phyloP scores from a whole-genome alignment of 108 stramenopile species.

The Schizochytrium sp. region DNA sequence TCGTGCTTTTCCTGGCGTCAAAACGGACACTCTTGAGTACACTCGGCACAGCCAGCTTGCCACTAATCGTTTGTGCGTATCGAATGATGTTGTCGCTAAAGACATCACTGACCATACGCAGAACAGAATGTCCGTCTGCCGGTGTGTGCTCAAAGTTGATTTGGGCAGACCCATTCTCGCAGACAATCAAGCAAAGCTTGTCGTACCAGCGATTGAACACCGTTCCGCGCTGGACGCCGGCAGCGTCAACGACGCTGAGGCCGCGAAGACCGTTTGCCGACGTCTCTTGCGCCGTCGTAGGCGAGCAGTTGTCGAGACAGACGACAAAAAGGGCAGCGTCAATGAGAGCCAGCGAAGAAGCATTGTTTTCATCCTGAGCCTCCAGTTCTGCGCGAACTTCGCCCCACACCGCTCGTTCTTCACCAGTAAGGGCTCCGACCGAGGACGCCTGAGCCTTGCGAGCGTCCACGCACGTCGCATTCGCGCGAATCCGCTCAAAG shows the following conservation, averaged over 20 bases:
- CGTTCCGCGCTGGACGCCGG: neutral
- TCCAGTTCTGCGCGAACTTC: neutral
- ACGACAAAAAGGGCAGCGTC: neutral
- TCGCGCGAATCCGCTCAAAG: neutral
- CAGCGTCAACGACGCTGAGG: neutral
- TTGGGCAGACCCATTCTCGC: neutral
- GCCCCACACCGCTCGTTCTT: neutral
- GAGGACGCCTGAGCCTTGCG: neutral
- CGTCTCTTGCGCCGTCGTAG: neutral
- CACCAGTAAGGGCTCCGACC: neutral
- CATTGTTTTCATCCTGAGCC: neutral
- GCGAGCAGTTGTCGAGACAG: neutral
- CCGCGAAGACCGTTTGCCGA: neutral
- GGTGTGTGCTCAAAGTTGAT: constrained; percentile 1
- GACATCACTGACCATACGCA: neutral
- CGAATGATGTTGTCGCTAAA: neutral
- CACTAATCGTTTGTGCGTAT: constrained; percentile 9
- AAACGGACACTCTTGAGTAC: neutral
- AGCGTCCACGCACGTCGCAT: neutral
- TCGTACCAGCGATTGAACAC: constrained; percentile 5
- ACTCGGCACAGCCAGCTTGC: neutral
- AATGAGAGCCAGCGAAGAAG: neutral
- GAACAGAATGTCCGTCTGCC: constrained; percentile 5
- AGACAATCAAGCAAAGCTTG: neutral
- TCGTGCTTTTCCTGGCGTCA: neutral